Evolutionary conservation across 805 yeast genomes (phyloP), one percentile per base, ranked within the genome.

Genomic region (Saturnispora hagleri): DNA sequence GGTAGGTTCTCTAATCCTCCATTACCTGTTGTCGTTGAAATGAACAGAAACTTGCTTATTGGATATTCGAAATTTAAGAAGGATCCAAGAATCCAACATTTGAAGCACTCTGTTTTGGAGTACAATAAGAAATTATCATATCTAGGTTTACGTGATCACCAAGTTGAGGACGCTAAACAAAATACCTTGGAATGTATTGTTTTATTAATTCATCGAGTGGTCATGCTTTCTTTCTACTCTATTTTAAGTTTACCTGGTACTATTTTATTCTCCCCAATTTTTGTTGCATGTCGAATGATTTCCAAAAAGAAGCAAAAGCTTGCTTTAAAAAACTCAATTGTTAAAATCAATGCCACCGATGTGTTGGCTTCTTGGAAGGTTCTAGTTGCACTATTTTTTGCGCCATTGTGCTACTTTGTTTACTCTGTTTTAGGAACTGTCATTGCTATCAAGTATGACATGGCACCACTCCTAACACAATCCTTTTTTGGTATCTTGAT

Each of bases 351-450:
- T 59, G 99, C 95, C 12, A 84, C 82, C 50, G 99, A 91, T 65
- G 97, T 91, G 12, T 75, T 93, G 49, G 98, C 96, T 0, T 89
- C 98, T 2, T 91, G 99, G 99, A 91, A 91, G 67, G 83, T 91
- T 27, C 71, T 91, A 53, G 86, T 91, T 47, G 86, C 93, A 15
- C 75, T 91, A 75, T 93, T 88, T 15, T 70, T 86, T 46, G 93
- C 97, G 0, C 99, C 99, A 0, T 65, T 86, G 18, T 72, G 91
- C 35, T 91, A 91, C 69, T 78, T 82, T 43, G 69, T 83, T 52
- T 93, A 93, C 68, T 90, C 97, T 0, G 60, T 79, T 3, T 55
- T 84, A 10, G 83, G 87, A 13, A 60, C 67, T 12, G 54, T 48
- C 31, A 27, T 69, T 4, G 43, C 60, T 6, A 46, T 54, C 33